Percentiles rank a stretch among this genome's conserved stretches.
Conservation (phyloP, 352 stramenopile species). For the Plasmopara viticola region DNA sequence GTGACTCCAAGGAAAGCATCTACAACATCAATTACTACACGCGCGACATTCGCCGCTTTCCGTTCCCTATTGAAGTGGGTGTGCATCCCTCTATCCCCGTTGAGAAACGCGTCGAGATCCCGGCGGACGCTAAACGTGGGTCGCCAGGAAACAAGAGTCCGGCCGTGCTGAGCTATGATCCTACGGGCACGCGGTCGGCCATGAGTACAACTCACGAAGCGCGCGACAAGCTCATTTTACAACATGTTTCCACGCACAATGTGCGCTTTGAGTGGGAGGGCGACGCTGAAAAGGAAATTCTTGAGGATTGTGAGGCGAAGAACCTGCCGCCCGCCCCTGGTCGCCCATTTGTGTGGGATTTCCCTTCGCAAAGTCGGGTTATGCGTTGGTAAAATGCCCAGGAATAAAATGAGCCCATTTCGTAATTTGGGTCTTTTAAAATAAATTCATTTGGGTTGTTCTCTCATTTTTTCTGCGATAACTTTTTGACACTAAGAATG, state of each 20-base stretch:
- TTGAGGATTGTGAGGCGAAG: conserved; percentile 67
- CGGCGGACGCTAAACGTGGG: conserved; percentile 55
- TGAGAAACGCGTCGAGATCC: conserved; percentile 53
- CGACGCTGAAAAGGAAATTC: conserved; percentile 59
- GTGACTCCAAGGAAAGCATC: conserved; percentile 63
- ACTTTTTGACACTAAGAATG: conserved; percentile 15
- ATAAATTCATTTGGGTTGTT: background rate
- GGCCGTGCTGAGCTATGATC: conserved; percentile 78
- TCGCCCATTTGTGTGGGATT: conserved; percentile 62
- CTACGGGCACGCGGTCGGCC: conserved; percentile 78
- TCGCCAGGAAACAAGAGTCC: conserved; percentile 85
- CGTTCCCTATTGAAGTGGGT: conserved; percentile 51
- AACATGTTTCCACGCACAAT: conserved; percentile 65
- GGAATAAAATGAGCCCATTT: conserved; percentile 12
- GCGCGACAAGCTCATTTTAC: conserved; percentile 64
- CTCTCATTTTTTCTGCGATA: conserved; percentile 7
- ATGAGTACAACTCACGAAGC: conserved; percentile 80
- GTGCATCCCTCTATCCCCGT: conserved; percentile 67
- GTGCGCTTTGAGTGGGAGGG: conserved; percentile 79
- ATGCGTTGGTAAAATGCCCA: conserved; percentile 53
- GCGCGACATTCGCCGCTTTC: conserved; percentile 75
- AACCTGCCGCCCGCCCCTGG: conserved; percentile 65
- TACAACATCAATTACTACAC: conserved; percentile 90
- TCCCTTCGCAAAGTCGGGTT: conserved; percentile 51
- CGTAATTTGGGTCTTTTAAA: conserved; percentile 1